These are phyloP conservation scores for Monilinia aucupariae DNA, from an alignment of 2,329 filamentous ascomycete species.

Conservation along the genomic window DNA sequence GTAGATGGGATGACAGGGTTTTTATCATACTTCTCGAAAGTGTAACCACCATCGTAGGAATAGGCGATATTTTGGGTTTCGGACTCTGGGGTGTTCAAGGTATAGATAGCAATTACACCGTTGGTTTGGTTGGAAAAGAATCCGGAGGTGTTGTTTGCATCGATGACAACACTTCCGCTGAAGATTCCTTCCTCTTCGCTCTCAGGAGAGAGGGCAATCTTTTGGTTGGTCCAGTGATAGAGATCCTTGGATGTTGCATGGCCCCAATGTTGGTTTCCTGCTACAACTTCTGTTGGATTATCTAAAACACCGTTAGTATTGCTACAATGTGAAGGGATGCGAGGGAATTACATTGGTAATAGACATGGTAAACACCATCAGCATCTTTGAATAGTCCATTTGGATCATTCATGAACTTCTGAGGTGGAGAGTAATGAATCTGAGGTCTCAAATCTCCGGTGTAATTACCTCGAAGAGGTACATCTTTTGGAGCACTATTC, in stretches of 20 bases:
- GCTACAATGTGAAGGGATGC: neutral
- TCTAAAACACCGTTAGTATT: conserved; percentile 33
- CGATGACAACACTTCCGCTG: conserved; percentile 45
- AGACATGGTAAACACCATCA: conserved; percentile 55
- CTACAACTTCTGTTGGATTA: conserved; percentile 45
- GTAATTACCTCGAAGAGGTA: conserved; percentile 27
- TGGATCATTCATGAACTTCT: conserved; percentile 55
- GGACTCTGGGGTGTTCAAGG: conserved; percentile 37
- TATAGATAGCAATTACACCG: conserved; percentile 57
- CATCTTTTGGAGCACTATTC: conserved; percentile 25
- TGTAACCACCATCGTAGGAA: conserved; percentile 56
- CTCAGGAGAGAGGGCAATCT: conserved; percentile 51
- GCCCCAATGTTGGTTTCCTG: conserved; percentile 61
- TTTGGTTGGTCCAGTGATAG: conserved; percentile 60
- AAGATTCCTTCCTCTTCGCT: conserved; percentile 44
- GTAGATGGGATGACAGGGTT: conserved; percentile 52
- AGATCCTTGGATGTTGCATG: conserved; percentile 58
- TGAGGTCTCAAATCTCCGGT: conserved; percentile 40
- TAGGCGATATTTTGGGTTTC: conserved; percentile 58
- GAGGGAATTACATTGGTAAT: conserved; percentile 52
- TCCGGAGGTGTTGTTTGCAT: conserved; percentile 59
- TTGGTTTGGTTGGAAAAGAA: conserved; percentile 55
- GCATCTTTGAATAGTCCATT: conserved; percentile 58
- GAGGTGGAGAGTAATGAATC: conserved; percentile 51
- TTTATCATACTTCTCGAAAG: conserved; percentile 51